Percentiles rank a stretch among this genome's conserved stretches.
Evolutionary conservation across 306 rosid species (phyloP).

Genomic region (Prosopis cineraria): DNA sequence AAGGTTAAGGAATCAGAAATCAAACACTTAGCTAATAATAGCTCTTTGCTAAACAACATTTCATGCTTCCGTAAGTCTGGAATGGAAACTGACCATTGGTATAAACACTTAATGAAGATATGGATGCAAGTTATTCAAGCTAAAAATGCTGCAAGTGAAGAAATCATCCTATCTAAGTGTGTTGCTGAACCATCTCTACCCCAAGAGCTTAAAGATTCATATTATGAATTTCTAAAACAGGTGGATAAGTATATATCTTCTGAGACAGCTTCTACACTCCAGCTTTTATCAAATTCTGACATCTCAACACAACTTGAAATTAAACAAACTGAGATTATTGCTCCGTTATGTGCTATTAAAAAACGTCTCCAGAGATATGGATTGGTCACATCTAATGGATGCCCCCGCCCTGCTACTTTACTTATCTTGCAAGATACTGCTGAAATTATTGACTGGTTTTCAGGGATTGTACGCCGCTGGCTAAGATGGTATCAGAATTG

Average conservation of each 20-base stretch:
- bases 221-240: conserved; percentile 62
- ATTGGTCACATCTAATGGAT: conserved; percentile 61
- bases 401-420: conserved; percentile 53
- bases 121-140: conserved; percentile 80
- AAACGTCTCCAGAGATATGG: conserved; percentile 75
- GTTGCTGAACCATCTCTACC: conserved; percentile 82
- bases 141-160: conserved; percentile 61
- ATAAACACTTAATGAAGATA: conserved; percentile 69
- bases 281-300: conserved; percentile 63
- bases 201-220: conserved; percentile 63
- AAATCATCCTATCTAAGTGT: conserved; percentile 59
- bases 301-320: conserved; percentile 44
- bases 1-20: conserved; percentile 94
- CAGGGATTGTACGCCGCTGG: conserved; percentile 80
- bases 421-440: conserved; percentile 69
- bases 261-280: conserved; percentile 66
- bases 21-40: conserved; percentile 63
- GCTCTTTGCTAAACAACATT: conserved; percentile 60
- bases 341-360: conserved; percentile 64
- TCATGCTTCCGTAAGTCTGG: conserved; percentile 76
- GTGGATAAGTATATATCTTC: conserved; percentile 68
- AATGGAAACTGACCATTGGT: conserved; percentile 99
- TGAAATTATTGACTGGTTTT: conserved; percentile 84
- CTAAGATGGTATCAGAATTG: conserved; percentile 71
- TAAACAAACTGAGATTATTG: conserved; percentile 60